Base-by-base conservation (phyloP, 2,329 filamentous ascomycete species). In the Sporothrix protearum region DNA sequence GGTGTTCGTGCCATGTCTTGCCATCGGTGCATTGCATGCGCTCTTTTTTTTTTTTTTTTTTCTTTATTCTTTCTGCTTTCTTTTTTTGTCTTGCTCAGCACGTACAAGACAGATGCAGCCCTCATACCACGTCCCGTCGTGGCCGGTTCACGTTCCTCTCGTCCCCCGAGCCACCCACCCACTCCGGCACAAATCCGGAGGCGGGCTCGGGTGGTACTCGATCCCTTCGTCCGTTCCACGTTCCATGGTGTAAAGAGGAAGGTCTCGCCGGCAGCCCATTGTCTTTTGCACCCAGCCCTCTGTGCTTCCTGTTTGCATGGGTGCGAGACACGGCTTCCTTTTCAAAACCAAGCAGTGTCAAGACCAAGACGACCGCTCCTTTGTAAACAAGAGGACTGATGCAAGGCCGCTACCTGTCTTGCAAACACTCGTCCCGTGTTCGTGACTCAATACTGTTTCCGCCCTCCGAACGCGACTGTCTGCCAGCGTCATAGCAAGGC, bases 121-220 rank as follows among this genome's bases (percentile, higher is more conserved):
- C 10, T 12, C 39, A 49, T 7, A 30, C 30, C 22, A 42, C 25
- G 30, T 49, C 16, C 61, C 25, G 22, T 47, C 25, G 14, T 16
- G 16, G 61, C 39, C 22, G 39, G 47, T 25, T 16, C 30, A 10
- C 25, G 19, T 66, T 4, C 45, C 25, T 14, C 33, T 51, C 6
- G n/a, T 12, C 22, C 22, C 49, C 16, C 47, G 16, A 51, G 22
- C 30, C 25, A 45, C 39, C 4, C 39, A 66, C 22, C 61, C n/a
- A 42, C 25, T 28, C 28, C 64, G 45, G 64, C 9, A n/a, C 63
- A 51, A 36, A 67, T 67, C 64, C 47, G 64, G 64, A 49, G 42
- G 59, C 7, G n/a, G 42, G 28, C 45, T 49, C 45, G 28, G 64
- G 45, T 36, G 5, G 45, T 25, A 53, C 25, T 67, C 45, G 42